Base-by-base conservation (phyloP, 2,329 filamentous ascomycete genomes). In the Aspergillus aculeatinus region DNA sequence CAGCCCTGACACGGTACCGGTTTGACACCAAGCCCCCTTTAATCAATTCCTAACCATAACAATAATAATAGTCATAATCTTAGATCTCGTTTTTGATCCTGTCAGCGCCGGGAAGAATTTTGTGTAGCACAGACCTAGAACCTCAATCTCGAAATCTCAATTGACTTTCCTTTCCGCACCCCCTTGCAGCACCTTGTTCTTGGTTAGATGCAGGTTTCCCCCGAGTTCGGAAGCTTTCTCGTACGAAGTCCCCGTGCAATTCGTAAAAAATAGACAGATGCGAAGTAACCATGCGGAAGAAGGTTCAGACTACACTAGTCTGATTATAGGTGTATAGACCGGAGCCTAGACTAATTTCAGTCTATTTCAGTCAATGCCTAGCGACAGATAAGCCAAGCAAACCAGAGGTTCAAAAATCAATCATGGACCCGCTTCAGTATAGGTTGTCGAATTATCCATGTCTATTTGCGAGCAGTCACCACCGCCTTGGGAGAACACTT, bases 401-500 rank as follows among this genome's bases (percentile, higher is more conserved):
- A 35, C 35, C n/a, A 29, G 33, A 51, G 29, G 47, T 7, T 44
- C 39, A 33, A 48, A 31, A 21, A 21, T 25, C 27, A 12, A 39
- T 56, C 33, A 49, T 23, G 19, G 11, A 53, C 16, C 16, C 47
- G 55, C 57, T 23, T 10, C 29, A 48, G 33, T 9, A 7, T 27
- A 23, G 23, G 47, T 11, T 51, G 21, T 39, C 29, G 11, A 54
- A 2, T 5, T 42, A 19, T 23, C 27, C 31, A 48, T 39, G n/a
- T n/a, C 71, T 63, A 79, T 62, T 72, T 74, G 39, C 69, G 68
- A 55, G 72, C 67, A 3, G 66, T 70, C 35, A 77, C 67, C 51
- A 64, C 66, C 7, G 72, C 72, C 29, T 65, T 68, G 19, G 72
- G 70, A 59, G 77, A 78, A 29, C 68, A 68, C n/a, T 64, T 67